Percentiles rank a stretch among this genome's conserved stretches.
Conservation (phyloP, 2,329 filamentous ascomycete genomes). For the Diaporthe sp. region DNA sequence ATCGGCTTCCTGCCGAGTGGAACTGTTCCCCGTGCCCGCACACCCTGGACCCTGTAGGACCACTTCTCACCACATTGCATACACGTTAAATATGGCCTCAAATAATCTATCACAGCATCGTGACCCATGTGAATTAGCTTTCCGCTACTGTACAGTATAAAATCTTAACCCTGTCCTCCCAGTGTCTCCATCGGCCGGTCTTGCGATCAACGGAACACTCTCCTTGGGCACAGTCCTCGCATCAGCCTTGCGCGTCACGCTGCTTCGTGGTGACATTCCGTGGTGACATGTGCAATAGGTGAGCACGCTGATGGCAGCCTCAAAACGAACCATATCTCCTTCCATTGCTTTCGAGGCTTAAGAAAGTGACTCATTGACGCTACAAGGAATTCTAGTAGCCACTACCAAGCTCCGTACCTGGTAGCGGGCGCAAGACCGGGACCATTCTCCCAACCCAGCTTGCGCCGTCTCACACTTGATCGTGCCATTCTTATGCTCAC, state of each 20-base stretch:
- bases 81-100: neutral
- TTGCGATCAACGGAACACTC: neutral
- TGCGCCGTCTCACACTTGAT: slow-evolving; percentile 5
- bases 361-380: neutral
- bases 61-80: neutral
- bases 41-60: neutral
- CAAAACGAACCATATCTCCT: neutral
- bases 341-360: neutral
- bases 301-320: neutral
- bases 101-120: neutral
- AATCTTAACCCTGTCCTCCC: neutral
- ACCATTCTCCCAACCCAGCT: neutral
- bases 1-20: neutral
- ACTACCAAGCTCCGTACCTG: neutral
- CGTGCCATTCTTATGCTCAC: neutral
- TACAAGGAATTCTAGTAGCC: neutral
- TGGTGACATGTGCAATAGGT: neutral
- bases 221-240: neutral
- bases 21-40: neutral
- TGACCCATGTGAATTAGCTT: too few species aligned
- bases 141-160: neutral
- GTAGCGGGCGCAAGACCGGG: neutral
- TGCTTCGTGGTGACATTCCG: neutral
- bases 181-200: neutral
- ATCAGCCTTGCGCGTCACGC: neutral